phyloP scores from a whole-genome alignment of 2,329 filamentous ascomycete species.

The Neofusicoccum cordaticola region DNA sequence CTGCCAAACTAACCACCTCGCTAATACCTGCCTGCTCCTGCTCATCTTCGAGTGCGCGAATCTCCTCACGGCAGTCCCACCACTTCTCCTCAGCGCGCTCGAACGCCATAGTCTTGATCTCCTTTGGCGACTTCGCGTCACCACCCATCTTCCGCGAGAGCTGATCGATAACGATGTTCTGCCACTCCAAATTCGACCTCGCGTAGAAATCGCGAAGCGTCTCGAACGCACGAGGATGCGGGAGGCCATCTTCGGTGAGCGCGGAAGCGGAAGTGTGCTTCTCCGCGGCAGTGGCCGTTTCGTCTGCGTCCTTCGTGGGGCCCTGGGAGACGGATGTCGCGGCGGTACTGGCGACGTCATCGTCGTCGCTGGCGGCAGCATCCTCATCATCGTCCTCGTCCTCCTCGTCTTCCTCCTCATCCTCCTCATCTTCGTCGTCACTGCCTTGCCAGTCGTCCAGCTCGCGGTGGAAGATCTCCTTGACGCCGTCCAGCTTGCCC shows the following conservation, averaged over 20 bases:
- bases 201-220: conserved; percentile 87
- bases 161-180: conserved; percentile 76
- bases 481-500: conserved; percentile 91
- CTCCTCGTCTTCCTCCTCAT: conserved; percentile 49
- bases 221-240: conserved; percentile 81
- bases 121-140: conserved; percentile 75
- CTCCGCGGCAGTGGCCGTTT: conserved; percentile 40
- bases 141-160: conserved; percentile 63
- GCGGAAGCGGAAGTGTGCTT: conserved; percentile 47
- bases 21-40: conserved; percentile 94
- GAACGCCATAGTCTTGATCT: conserved; percentile 88
- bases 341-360: conserved; percentile 50
- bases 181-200: conserved; percentile 85
- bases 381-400: conserved; percentile 40
- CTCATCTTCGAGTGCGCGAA: conserved; percentile 87
- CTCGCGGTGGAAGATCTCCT: conserved; percentile 82
- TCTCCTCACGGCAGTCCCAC: conserved; percentile 97
- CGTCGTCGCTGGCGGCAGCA: conserved; percentile 45
- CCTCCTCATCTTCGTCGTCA: conserved; percentile 43
- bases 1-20: conserved; percentile 84
- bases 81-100: conserved; percentile 92
- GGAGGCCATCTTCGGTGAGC: conserved; percentile 67
- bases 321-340: conserved; percentile 46
- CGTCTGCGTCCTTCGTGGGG: conserved; percentile 21
- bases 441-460: conserved; percentile 76